Base-by-base conservation (phyloP, 176 grass and related monocot genomes). In the Avena atlantica region DNA sequence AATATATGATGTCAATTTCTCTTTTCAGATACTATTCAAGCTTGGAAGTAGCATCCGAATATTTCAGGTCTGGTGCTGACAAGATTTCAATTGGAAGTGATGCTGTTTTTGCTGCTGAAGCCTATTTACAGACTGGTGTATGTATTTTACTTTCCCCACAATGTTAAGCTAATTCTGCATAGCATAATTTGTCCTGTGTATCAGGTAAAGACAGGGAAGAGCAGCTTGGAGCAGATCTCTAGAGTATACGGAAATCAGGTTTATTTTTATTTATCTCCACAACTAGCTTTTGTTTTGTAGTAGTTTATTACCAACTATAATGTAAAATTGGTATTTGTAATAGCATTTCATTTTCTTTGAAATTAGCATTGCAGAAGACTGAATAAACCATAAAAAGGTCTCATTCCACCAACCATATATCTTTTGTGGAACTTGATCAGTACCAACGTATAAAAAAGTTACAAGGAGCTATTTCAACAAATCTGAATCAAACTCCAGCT, bases 41-140 rank as follows among this genome's bases (percentile, higher is more conserved):
- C 87, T 87, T 99, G 76, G 97, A 99, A 93, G 97, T 99, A 17
- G 97, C 97, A 47, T 99, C 97, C 61, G 92, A 99, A 86, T 99
- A 99, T 91, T 99, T 99, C 72, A 99, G 94, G 76, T 99, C 97
- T 45, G 94, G 97, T 76, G 97, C 94, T 86, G 97, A 99, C 90
- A 99, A 99, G 89, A 83, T 96, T 87, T 99, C 94, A 80, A 90
- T 99, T 74, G 97, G 97, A 88, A 96, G 97, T 83, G 94, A 99
- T 94, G 94, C 97, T 45, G 97, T 99, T 84, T 96, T 90, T 89
- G 89, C 94, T 86, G 94, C 94, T 86, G 97, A 99, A 87, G 92
- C 91, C 84, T 99, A 96, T 93, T 78, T 98, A 70, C 78, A 72
- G 80, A 93, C 94, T 82, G 89, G 90, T 84, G 97, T 98, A 96